Evolutionary conservation across 306 rosid species (phyloP).

Genomic region (Quercus rubra): DNA sequence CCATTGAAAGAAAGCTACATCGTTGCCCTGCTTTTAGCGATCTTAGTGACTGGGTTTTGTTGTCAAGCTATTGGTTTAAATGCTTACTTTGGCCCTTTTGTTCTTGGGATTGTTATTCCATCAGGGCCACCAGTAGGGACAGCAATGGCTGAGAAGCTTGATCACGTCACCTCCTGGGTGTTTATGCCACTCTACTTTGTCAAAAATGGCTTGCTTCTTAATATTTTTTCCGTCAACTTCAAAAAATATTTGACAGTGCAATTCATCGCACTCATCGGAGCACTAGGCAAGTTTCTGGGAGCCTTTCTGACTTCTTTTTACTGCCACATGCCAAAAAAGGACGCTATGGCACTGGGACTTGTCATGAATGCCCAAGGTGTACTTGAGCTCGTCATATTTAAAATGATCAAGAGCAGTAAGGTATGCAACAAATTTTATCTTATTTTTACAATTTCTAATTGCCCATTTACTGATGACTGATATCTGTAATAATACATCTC

Average conservation of each 20-base stretch:
- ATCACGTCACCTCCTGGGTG: constrained; percentile 22
- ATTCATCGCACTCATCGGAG: constrained; percentile 11
- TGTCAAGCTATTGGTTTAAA: constrained; percentile 23
- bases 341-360: constrained; percentile 34
- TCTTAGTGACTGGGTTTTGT: constrained; percentile 24
- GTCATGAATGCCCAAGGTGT: constrained; percentile 34
- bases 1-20: constrained; percentile 16
- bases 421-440: background rate
- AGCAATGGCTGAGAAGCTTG: constrained; percentile 25
- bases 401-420: background rate
- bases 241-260: constrained; percentile 1
- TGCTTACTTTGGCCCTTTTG: constrained; percentile 24
- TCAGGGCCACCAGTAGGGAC: constrained; percentile 30
- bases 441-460: background rate
- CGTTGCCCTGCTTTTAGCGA: constrained; percentile 4
- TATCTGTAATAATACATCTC: background rate
- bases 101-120: constrained; percentile 33
- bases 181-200: constrained; percentile 34
- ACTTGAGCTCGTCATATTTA: constrained; percentile 26
- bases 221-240: background rate
- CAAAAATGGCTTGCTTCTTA: constrained; percentile 18
- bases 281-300: constrained; percentile 28
- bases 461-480: background rate
- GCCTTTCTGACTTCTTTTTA: constrained; percentile 3
- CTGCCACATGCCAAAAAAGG: constrained; percentile 18